Conservation (phyloP, 2,329 filamentous ascomycete species). For the Monilinia vaccinii-corymbosi region DNA sequence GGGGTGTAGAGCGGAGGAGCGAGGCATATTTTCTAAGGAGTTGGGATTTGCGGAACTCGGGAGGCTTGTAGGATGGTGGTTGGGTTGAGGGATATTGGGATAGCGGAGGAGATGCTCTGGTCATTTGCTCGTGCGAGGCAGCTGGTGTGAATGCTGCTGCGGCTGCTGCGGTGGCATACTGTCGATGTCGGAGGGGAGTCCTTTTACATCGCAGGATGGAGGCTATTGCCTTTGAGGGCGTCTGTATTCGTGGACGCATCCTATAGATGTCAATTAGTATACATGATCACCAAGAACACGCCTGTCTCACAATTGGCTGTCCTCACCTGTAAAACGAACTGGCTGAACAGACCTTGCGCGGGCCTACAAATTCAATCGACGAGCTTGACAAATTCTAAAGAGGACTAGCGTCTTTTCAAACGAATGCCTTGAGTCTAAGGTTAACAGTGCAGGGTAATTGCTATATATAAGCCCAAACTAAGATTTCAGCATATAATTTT, state of each 20-base stretch:
- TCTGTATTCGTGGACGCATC: conserved; percentile 43
- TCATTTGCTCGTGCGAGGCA: conserved; percentile 41
- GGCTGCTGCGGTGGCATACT: conserved; percentile 42
- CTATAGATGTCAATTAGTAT: conserved; percentile 13
- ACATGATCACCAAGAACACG: neutral
- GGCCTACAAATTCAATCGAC: conserved; percentile 1
- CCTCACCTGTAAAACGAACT: conserved; percentile 12
- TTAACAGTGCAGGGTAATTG: neutral
- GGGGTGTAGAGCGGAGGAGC: conserved; percentile 58
- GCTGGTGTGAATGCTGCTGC: conserved; percentile 39
- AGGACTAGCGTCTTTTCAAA: conserved; percentile 11
- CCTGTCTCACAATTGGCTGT: conserved; percentile 1
- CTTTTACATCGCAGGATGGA: conserved; percentile 30
- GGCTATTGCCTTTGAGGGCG: conserved; percentile 25
- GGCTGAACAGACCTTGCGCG: neutral
- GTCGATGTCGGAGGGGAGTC: conserved; percentile 31
- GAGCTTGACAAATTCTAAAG: conserved; percentile 19
- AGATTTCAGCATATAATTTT: too few species aligned
- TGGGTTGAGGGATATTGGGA: conserved; percentile 53
- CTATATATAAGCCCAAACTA: too few species aligned
- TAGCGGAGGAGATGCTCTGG: conserved; percentile 30
- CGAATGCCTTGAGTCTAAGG: neutral
- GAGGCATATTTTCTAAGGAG: conserved; percentile 68
- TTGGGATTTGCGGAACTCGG: conserved; percentile 85
- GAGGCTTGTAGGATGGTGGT: conserved; percentile 77